Conservation (phyloP, 2,329 filamentous ascomycete species). For the Paecilomyces variotii region DNA sequence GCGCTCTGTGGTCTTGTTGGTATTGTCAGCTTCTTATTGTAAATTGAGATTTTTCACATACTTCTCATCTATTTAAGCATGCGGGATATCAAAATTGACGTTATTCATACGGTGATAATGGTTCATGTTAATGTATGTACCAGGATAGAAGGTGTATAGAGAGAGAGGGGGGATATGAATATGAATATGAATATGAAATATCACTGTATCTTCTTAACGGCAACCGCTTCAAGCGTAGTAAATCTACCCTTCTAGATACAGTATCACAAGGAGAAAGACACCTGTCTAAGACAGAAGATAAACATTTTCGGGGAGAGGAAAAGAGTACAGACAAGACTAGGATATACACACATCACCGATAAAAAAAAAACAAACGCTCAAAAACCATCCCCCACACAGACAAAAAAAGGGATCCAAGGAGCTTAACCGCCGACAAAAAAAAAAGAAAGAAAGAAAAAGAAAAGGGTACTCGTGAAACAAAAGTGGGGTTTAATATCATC, state of each 20-base stretch:
- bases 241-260: not conserved
- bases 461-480: not conserved
- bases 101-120: not conserved
- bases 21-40: conserved; percentile 16
- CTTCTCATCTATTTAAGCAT: not conserved
- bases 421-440: not conserved
- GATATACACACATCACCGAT: not conserved
- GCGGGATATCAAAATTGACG: not conserved
- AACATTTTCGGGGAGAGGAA: not conserved
- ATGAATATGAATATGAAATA: too few species aligned
- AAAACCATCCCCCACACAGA: too few species aligned
- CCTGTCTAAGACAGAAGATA: not conserved
- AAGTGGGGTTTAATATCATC: not conserved
- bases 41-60: not conserved
- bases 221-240: not conserved
- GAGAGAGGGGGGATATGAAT: not conserved
- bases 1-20: conserved; percentile 14
- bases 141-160: not conserved
- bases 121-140: not conserved
- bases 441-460: not conserved
- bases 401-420: not conserved
- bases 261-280: not conserved
- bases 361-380: not conserved
- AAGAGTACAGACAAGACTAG: not conserved
- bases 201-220: not conserved